Base-by-base conservation (phyloP, 2,329 filamentous ascomycete genomes). In the Coniella lustricola region DNA sequence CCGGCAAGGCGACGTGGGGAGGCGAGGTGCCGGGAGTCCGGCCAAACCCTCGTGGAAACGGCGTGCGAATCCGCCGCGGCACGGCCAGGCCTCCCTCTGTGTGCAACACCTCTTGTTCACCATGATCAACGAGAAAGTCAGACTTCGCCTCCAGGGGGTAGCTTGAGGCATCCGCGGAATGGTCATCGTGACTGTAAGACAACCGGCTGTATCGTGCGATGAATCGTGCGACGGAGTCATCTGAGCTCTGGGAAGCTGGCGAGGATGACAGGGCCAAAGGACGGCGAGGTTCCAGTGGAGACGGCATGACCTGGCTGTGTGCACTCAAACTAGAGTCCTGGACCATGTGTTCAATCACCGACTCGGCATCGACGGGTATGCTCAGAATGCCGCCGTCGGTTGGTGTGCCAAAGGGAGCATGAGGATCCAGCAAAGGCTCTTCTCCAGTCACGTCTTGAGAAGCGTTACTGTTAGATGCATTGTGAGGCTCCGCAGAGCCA, bases 141-240 rank as follows among this genome's bases (percentile, higher is more conserved):
- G 31, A 18, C n/a, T 44, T 42, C 9, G n/a, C 14, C 12, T 39
- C 22, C 17, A 32, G n/a, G 20, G 10, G 7, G 37, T 22, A 35
- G 14, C 16, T 14, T n/a, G 25, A 29, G n/a, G 10, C 21, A 29
- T 8, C 13, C n/a, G 34, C 16, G 17, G 22, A 14, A n/a, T 20
- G 25, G 18, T 10, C 36, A 25, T n/a, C 53, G 42, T n/a, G 49
- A 42, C 8, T 50, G 43, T 4, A 55, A 49, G 4, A 46, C 18
- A 20, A 5, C 7, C 52, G 47, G 7, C 57, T 52, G 50, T 67
- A 64, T 40, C 65, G 59, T 2, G 56, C 58, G 44, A 65, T 59
- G 12, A 67, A 62, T 13, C 55, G 58, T 16, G 62, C 61, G 3
- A 67, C 60, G 0, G 62, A 66, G 37, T 57, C 66, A 17, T 51